Evolutionary conservation across 768 basidiomycete species (phyloP), one percentile per base, ranked within the genome.

Genomic region (Tylopilus sp.): DNA sequence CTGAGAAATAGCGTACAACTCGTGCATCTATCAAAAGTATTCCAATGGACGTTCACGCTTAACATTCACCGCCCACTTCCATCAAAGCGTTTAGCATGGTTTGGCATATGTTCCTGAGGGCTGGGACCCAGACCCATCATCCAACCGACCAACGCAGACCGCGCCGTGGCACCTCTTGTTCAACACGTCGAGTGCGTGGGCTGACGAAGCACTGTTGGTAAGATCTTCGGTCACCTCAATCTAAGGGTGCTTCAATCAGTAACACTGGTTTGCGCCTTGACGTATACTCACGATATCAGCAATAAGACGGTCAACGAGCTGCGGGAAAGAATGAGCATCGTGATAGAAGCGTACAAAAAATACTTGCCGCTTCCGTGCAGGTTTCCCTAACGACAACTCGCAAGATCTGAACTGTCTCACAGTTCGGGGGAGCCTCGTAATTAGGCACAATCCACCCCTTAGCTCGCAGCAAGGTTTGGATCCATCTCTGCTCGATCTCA

Each of bases 21-120:
- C 3, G 31, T 28, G 10, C 28, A 31, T 22, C 12, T 17, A 43
- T 40, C 25, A 11, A 1, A 30, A 9, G 7, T 3, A 38, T 39
- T 21, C 22, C 21, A 3, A 12, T 38, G 18, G n/a, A 22, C 6
- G 1, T 31, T 33, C 20, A n/a, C n/a, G n/a, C n/a, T n/a, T n/a
- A n/a, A n/a, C 11, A 7, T 20, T 36, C 30, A 33, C 12, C 20
- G 20, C 18, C 15, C 46, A 20, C 38, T 53, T 30, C n/a, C n/a
- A 28, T 28, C 28, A 28, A n/a, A 44, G 25, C 52, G 30, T 35
- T 28, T 71, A 89, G 65, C 87, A 90, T 17, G 79, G 69, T 61
- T 82, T 86, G 43, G 86, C 76, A 62, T 79, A 89, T 4, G 88
- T 88, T 12, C 86, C 85, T 42, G 75, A 80, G 35, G 73, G 61